A percentile compares a stretch with the other conserved stretches of the same genome.
Evolutionary conservation across 495 filamentous ascomycete genomes (phyloP).

Genomic region (Rhizodiscina lignyota): DNA sequence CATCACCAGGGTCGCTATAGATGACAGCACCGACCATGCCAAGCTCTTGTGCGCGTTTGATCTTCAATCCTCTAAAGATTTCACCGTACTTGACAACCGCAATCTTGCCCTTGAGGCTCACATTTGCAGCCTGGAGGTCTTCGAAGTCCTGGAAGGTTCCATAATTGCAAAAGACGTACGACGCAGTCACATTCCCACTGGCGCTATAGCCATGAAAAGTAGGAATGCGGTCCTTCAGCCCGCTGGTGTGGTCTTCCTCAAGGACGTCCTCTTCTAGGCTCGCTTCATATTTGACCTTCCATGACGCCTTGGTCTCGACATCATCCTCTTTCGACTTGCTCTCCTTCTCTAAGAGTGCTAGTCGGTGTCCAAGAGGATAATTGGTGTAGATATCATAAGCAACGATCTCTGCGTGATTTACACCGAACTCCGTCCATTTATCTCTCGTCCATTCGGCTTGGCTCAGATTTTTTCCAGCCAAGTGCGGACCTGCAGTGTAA

Average conservation of each 20-base stretch:
- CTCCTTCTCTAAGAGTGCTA: conserved; percentile 55
- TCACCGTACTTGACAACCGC: conserved; percentile 74
- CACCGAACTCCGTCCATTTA: conserved; percentile 69
- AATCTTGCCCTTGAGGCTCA: conserved; percentile 70
- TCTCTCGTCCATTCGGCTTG: conserved; percentile 80
- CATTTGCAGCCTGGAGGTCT: conserved; percentile 58
- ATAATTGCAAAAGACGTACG: conserved; percentile 76
- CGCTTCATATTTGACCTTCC: conserved; percentile 62
- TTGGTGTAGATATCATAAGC: conserved; percentile 86
- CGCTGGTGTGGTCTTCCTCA: conserved; percentile 65
- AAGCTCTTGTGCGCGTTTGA: conserved; percentile 38
- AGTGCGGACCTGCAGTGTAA: conserved; percentile 76
- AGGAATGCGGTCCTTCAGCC: conserved; percentile 57
- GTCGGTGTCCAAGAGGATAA: conserved; percentile 63
- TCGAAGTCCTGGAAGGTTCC: conserved; percentile 75
- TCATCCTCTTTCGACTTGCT: conserved; percentile 9
- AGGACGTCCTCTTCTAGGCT: conserved; percentile 71
- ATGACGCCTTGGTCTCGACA: conserved; percentile 17
- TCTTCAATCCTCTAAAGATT: conserved; percentile 42
- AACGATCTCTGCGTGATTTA: conserved; percentile 52
- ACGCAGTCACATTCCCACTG: conserved; percentile 74
- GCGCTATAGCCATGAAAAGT: conserved; percentile 95
- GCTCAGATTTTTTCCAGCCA: conserved; percentile 75
- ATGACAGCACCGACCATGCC: conserved; percentile 79
- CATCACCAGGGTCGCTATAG: conserved; percentile 81